phyloP scores from a whole-genome alignment of 805 yeast species.

The Kregervanrija fluxuum region DNA sequence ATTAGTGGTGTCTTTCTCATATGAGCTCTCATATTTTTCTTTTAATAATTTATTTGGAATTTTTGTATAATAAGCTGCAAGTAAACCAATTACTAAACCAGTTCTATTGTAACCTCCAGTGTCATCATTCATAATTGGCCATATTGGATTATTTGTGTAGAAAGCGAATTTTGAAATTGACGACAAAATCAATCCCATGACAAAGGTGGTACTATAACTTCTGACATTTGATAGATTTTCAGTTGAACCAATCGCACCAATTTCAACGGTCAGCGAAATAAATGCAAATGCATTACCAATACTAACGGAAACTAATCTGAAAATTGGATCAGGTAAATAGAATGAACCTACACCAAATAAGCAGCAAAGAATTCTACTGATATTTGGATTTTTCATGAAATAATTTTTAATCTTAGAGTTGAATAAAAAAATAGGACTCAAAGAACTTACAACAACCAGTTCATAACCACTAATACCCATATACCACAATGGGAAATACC shows the following conservation, averaged over 20 bases:
- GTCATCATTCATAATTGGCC: slow-evolving; percentile 85
- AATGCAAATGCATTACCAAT: slow-evolving; percentile 60
- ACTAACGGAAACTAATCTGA: slow-evolving; percentile 57
- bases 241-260: slow-evolving; percentile 32
- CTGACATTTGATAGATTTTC: slow-evolving; percentile 26
- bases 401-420: slow-evolving; percentile 30
- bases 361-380: slow-evolving; percentile 49
- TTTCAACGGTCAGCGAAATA: slow-evolving; percentile 51
- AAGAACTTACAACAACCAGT: slow-evolving; percentile 49
- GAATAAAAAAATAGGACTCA: slow-evolving; percentile 39
- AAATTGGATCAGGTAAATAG: slow-evolving; percentile 57
- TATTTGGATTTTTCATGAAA: slow-evolving; percentile 39
- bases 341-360: slow-evolving; percentile 72
- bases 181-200: slow-evolving; percentile 67
- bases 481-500: slow-evolving; percentile 98
- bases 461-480: slow-evolving; percentile 98
- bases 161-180: slow-evolving; percentile 67
- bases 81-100: slow-evolving; percentile 58
- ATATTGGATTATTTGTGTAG: slow-evolving; percentile 85
- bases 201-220: slow-evolving; percentile 45
- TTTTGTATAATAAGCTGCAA: slow-evolving; percentile 54
- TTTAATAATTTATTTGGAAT: slow-evolving; percentile 11
- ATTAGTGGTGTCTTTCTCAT: neutral
- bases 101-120: slow-evolving; percentile 82
- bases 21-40: neutral